Base-by-base conservation (phyloP, 805 yeast species). In the Candida hungchunana region DNA sequence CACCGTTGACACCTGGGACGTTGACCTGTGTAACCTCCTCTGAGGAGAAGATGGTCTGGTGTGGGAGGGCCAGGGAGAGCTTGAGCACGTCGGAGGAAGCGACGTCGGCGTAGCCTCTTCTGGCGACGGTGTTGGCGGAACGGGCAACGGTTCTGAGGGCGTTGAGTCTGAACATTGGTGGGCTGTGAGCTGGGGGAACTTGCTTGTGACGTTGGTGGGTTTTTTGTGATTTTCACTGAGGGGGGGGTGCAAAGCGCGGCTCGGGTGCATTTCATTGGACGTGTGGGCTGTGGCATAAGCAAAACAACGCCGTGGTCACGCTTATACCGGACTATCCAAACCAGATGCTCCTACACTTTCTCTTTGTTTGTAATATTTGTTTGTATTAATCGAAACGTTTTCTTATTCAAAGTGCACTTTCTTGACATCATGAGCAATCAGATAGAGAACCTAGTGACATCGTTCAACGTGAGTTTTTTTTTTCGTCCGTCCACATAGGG, bases 1-100 rank as follows among this genome's bases (percentile, higher is more conserved):
- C 94, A 64, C 98, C 98, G 51, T 93, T 80, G 57, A 82, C 74
- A 47, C 96, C 94, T 59, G 98, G 98, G 52, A 93, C 73, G 71
- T 93, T 93, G 53, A 93, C 97, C 74, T 93, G 87, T 58, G 63
- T 58, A 29, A 68, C 73, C 27, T 47, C 42, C 34, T 53, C 60
- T 37, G 75, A 75, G 35, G 76, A 55, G 61, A 69, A 78, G 56
- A 78, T 63, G 40, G 82, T 60, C 66, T 82, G 79, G 63, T 85
- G 88, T 49, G 98, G 98, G 55, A 89, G 76, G 40, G 96, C 90
- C 56, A 93, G 77, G 39, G 95, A 83, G 58, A 93, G 74, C 64
- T 80, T 87, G 64, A 93, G 75, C 50, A 79, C 79, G 59, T 82
- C 93, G 44, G 82, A 63, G 36, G 75, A 50, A 33, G 77, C 64